Conservation (phyloP, 2,329 filamentous ascomycete genomes). For the Ramichloridium luteum region DNA sequence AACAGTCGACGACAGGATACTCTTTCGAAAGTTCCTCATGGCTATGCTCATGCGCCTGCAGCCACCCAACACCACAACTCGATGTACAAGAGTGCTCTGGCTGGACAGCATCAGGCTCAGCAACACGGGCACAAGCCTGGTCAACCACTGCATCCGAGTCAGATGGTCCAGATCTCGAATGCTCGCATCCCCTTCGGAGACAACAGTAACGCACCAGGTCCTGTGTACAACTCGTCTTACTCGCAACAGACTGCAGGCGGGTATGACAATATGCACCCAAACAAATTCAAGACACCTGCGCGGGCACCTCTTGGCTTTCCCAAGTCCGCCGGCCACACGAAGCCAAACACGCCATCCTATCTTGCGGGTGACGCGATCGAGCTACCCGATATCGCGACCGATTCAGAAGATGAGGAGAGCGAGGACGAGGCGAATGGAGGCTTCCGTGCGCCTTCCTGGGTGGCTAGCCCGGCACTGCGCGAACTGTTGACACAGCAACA, state of each 20-base stretch:
- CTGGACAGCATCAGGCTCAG: conserved; percentile 51
- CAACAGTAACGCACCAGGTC: conserved; percentile 40
- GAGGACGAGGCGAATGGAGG: conserved; percentile 41
- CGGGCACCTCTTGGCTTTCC: conserved; percentile 28
- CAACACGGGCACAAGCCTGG: conserved; percentile 40
- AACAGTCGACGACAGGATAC: conserved; percentile 39
- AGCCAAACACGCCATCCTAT: conserved; percentile 58
- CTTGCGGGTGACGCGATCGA: conserved; percentile 83
- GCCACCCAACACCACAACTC: conserved; percentile 36
- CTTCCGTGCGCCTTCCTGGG: conserved; percentile 67
- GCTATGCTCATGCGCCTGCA: conserved; percentile 49
- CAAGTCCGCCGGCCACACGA: conserved; percentile 21
- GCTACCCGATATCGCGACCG: conserved; percentile 88
- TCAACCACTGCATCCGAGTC: conserved; percentile 47
- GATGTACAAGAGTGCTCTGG: conserved; percentile 55
- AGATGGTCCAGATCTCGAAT: conserved; percentile 79
- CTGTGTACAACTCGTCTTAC: conserved; percentile 5
- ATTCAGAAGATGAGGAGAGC: conserved; percentile 72
- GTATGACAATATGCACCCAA: conserved; percentile 10
- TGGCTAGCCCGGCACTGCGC: conserved; percentile 72
- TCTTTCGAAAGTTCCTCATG: conserved; percentile 48
- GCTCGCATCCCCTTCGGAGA: conserved; percentile 83
- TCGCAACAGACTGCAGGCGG: conserved; percentile 10
- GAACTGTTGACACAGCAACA: conserved; percentile 70
- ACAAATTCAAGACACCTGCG: conserved; percentile 55